These are phyloP conservation scores for Heritiera fomes DNA, from an alignment of 345 rosid species.

Conservation along the genomic window DNA sequence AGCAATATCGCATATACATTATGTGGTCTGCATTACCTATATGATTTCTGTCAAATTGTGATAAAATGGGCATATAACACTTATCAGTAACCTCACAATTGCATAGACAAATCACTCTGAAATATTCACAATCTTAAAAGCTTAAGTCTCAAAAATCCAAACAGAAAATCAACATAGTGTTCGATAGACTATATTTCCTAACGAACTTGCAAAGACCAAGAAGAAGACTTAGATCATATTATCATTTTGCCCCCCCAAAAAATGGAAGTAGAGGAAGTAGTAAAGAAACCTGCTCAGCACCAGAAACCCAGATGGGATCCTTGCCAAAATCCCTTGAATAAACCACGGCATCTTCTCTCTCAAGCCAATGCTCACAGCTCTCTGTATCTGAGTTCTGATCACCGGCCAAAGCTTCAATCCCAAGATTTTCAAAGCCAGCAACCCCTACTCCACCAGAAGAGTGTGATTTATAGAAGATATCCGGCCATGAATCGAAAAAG, in stretches of 20 bases:
- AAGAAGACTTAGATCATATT: not conserved
- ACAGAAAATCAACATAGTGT: not conserved
- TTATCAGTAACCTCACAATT: not conserved
- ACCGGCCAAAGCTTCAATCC: not conserved
- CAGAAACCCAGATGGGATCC: slow-evolving; percentile 67
- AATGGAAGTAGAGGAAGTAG: not conserved
- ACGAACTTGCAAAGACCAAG: not conserved
- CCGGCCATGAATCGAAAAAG: slow-evolving; percentile 73
- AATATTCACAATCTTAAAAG: not conserved
- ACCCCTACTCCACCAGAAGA: slow-evolving; percentile 19
- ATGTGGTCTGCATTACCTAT: not conserved
- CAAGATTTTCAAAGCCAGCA: slow-evolving; percentile 16
- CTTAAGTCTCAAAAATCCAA: not conserved
- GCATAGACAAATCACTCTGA: not conserved
- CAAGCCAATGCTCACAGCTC: slow-evolving; percentile 80
- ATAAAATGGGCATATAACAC: not conserved
- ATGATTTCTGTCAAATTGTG: not conserved
- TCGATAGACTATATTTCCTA: not conserved
- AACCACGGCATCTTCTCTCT: slow-evolving; percentile 59
- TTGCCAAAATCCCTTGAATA: slow-evolving; percentile 73
- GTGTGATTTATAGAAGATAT: slow-evolving; percentile 45
- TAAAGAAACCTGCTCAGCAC: slow-evolving; percentile 49
- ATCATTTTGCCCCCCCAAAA: not conserved
- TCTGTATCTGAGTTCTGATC: slow-evolving; percentile 32
- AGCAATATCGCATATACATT: not conserved